Evolutionary conservation across 495 filamentous ascomycete species (phyloP), one percentile per base, ranked within the genome.

Genomic region (Rhypophila decipiens): DNA sequence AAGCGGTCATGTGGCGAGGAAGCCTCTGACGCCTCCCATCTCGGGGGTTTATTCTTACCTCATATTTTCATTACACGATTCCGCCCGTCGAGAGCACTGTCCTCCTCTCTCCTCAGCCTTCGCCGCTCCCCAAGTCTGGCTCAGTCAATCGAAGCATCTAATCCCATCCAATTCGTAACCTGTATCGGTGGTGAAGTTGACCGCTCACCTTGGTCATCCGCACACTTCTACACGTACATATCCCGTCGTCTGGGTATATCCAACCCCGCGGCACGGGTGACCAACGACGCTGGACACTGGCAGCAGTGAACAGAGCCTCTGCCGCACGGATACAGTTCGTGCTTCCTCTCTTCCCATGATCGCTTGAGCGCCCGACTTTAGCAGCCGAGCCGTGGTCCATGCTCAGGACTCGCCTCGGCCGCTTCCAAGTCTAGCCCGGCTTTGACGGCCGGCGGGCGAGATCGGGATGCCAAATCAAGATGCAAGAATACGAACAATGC

Each of bases 361-460:
- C 36, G 24, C 42, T 24, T 27, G 33, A 24, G 19, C 23, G 5
- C 27, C 21, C 33, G 31, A 35, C 23, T 54, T 56, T 56, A 51
- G 23, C 53, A 56, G 53, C 53, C 53, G 53, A 51, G 48, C 53
- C 44, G 53, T 42, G 40, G 53, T 51, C 48, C 44, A 51, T 49
- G 49, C 48, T 23, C 19, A 18, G 12, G 4, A 9, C 19, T 21
- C 19, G n/a, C 19, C 10, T 17, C 36, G 15, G 10, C 36, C 20
- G n/a, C 11, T 22, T 20, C 38, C 20, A 8, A 2, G 19, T 40
- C 24, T 42, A 42, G 44, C 44, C 31, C 33, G 44, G 44, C 34
- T 46, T 3, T 21, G 19, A n/a, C 21, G 18, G 10, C 44, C 37
- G 33, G 21, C 27, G 7, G 31, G 22, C 34, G 36, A 47, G 44